Base-by-base conservation (phyloP, 2,329 filamentous ascomycete species). In the Neospermospora avenae region DNA sequence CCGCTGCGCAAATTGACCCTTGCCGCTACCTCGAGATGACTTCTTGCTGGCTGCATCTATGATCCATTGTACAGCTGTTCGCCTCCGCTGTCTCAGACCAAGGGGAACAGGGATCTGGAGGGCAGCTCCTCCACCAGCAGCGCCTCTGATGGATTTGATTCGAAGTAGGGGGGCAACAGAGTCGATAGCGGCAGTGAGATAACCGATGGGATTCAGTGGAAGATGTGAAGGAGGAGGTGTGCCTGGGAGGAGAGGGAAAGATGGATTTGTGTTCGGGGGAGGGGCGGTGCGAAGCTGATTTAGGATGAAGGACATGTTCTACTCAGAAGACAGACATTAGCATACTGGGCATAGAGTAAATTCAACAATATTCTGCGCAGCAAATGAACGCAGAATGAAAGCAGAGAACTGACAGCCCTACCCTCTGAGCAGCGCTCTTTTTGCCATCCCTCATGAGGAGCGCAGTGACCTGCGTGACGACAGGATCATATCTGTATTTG, bases 381-480 rank as follows among this genome's bases (percentile, higher is more conserved):
- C 48, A 58, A 62, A 53, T 51, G 53, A 56, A 48, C 55, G 61
- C 61, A 68, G 60, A 66, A 65, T 59, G 54, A 68, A 67, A 66
- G 42, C 41, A 65, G 48, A 60, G 59, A 65, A 60, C 57, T 59
- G 62, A 64, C 52, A 61, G 63, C 60, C 66, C 62, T 81, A 96
- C 92, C 78, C 87, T 86, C 75, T 99, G 91, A n/a, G 95, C 95
- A 74, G 84, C 83, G 71, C 88, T 89, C 73, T 96, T 84, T 80
- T 97, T 96, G 68, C 95, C 95, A 75, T 98, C 84, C 69, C 81
- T 81, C 93, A 98, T 99, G 65, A 99, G 77, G 68, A 96, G 80
- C 73, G 92, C 93, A 18, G 92, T 96, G 69, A 98, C 81, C 78
- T 97, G 95, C 66, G 88, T 80, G 51, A 98, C 80, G 7, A 97